phyloP scores from a whole-genome alignment of 2,329 filamentous ascomycete species.

The Bipolaris oryzae region DNA sequence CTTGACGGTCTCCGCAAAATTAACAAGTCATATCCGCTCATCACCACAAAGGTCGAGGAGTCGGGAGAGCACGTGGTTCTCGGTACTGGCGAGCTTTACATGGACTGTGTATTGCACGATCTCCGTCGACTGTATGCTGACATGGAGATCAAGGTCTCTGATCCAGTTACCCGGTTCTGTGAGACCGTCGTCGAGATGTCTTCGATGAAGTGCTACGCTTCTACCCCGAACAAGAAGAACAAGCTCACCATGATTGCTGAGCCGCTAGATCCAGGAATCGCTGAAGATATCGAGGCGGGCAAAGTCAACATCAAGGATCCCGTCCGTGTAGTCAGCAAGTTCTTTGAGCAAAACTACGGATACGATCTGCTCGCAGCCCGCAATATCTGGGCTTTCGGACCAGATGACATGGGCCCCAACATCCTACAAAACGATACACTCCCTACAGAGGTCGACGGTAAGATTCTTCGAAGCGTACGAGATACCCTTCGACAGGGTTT shows the following conservation, averaged over 20 bases:
- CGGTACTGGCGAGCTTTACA: constrained; percentile 97
- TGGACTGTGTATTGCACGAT: constrained; percentile 98
- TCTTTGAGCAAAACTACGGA: constrained; percentile 95
- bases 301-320: constrained; percentile 91
- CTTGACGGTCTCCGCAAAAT: constrained; percentile 93
- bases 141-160: constrained; percentile 99
- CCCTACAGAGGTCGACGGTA: constrained; percentile 92
- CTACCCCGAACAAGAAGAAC: constrained; percentile 99
- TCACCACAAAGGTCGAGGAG: constrained; percentile 97
- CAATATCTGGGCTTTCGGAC: constrained; percentile 98
- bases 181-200: constrained; percentile 98
- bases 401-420: constrained; percentile 92
- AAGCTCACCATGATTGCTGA: constrained; percentile 99
- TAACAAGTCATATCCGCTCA: constrained; percentile 96
- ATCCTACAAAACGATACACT: constrained; percentile 96
- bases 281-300: constrained; percentile 90
- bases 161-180: constrained; percentile 95
- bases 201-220: constrained; percentile 95
- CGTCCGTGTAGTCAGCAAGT: constrained; percentile 89
- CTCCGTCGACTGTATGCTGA: constrained; percentile 92
- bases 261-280: constrained; percentile 91
- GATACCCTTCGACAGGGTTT: constrained; percentile 96
- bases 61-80: constrained; percentile 95
- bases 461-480: constrained; percentile 81
- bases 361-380: constrained; percentile 94